A percentile compares a stretch with the other conserved stretches of the same genome.
Evolutionary conservation across 257 asterid species (phyloP).

Genomic region (Primulina tabacum): DNA sequence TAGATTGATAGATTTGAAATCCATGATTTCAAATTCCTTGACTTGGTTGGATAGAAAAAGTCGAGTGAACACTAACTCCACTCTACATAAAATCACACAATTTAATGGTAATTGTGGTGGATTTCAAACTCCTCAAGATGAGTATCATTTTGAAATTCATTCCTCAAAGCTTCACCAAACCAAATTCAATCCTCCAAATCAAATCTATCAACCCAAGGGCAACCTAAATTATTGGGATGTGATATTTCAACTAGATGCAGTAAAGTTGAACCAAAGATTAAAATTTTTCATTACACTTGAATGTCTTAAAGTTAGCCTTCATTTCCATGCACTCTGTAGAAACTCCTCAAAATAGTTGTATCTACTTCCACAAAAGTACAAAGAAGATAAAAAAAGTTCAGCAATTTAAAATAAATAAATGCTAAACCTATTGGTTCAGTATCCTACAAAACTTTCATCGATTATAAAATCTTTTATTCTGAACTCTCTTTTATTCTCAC

Average conservation of each 20-base stretch:
- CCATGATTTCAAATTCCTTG: too few relatives aligned
- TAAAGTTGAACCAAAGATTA: neutral
- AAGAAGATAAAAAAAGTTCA: neutral
- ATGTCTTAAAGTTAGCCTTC: slow-evolving; percentile 1
- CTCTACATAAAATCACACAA: too few relatives aligned
- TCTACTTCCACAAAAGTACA: slow-evolving; percentile 3
- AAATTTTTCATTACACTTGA: neutral
- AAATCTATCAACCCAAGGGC: too few relatives aligned
- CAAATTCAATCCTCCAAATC: too few relatives aligned
- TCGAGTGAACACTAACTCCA: too few relatives aligned
- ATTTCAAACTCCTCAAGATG: too few relatives aligned
- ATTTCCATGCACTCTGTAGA: neutral
- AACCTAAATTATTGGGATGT: neutral
- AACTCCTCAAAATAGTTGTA: slow-evolving; percentile 1
- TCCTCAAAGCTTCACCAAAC: too few relatives aligned
- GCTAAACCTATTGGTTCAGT: neutral
- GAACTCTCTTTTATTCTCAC: neutral
- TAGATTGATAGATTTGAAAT: too few relatives aligned
- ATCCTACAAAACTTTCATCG: slow-evolving; percentile 2
- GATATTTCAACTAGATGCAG: slow-evolving; percentile 19
- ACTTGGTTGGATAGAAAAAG: too few relatives aligned
- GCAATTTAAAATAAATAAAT: slow-evolving; percentile 7
- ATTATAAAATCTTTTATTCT: neutral
- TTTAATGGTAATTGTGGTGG: too few relatives aligned
- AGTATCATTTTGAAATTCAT: too few relatives aligned